Conservation (phyloP, 108 stramenopile genomes). For the Pseudonitzschia delicatissima region DNA sequence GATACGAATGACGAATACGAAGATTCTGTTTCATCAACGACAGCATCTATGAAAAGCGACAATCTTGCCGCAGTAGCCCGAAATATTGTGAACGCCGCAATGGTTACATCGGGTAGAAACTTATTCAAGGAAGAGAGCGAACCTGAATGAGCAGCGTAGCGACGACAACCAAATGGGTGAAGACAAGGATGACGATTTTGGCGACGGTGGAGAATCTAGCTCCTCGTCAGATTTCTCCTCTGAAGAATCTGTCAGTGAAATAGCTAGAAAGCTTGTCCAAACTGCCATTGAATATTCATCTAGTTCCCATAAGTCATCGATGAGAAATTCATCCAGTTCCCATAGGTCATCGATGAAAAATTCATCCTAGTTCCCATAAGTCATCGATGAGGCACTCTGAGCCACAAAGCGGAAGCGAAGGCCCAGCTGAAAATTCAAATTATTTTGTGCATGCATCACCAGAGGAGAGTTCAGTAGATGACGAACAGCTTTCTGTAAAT, state of each 20-base stretch:
- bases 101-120: too few relatives aligned
- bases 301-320: not conserved
- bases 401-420: not conserved
- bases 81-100: not conserved
- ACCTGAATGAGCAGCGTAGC: too few relatives aligned
- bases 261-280: not conserved
- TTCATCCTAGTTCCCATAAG: not conserved
- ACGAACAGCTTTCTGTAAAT: not conserved
- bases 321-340: not conserved
- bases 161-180: too few relatives aligned
- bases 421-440: not conserved
- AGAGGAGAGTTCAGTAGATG: not conserved
- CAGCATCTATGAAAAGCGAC: not conserved
- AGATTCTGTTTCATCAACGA: not conserved
- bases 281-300: not conserved
- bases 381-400: not conserved
- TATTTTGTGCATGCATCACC: not conserved
- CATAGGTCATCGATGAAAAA: not conserved
- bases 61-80: not conserved
- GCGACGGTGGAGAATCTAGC: not conserved
- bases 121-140: not conserved
- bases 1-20: not conserved
- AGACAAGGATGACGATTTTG: too few relatives aligned
- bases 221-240: not conserved
- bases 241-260: not conserved